Evolutionary conservation across 1,284 basidiomycete genomes (phyloP).

Genomic region (Vanrija humicola): DNA sequence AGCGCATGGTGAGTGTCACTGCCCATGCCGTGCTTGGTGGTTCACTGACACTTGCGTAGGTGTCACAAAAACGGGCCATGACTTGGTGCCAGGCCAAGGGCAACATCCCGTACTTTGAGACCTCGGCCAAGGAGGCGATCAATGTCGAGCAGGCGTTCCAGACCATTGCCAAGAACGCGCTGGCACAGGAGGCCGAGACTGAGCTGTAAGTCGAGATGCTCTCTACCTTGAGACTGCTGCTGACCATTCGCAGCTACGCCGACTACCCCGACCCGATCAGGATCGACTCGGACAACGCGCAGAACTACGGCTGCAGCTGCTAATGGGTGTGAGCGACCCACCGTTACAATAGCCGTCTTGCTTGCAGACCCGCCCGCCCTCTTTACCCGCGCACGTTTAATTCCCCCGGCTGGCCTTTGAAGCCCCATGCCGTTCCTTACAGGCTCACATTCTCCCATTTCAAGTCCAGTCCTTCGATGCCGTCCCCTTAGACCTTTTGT

Average conservation of each 20-base stretch:
- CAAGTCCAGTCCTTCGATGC: too few species aligned
- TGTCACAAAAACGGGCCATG: conserved; percentile 99
- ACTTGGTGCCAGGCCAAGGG: conserved; percentile 99
- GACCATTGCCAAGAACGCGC: conserved; percentile 96
- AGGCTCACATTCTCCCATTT: too few species aligned
- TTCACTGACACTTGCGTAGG: conserved; percentile 53
- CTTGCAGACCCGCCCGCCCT: too few species aligned
- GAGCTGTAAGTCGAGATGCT: conserved; percentile 66
- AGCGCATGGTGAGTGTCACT: conserved; percentile 72
- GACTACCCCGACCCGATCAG: conserved; percentile 99
- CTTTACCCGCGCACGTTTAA: too few species aligned
- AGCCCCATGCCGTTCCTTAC: too few species aligned
- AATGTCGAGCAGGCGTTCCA: conserved; percentile 99
- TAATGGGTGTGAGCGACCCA: conserved; percentile 38
- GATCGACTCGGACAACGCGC: conserved; percentile 87
- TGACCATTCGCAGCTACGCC: conserved; percentile 64
- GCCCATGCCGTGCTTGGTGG: not conserved
- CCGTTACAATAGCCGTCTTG: too few species aligned
- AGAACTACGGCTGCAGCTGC: conserved; percentile 90
- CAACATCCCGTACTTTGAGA: conserved; percentile 99
- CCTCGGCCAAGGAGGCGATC: conserved; percentile 98
- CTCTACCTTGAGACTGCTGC: not conserved
- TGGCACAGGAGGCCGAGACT: conserved; percentile 94
- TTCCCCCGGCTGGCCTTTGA: too few species aligned
- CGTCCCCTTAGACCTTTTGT: too few species aligned